A percentile compares a stretch with the other conserved stretches of the same genome.
Conservation (phyloP, 2,329 filamentous ascomycete species). For the Penicillium sclerotigenum region DNA sequence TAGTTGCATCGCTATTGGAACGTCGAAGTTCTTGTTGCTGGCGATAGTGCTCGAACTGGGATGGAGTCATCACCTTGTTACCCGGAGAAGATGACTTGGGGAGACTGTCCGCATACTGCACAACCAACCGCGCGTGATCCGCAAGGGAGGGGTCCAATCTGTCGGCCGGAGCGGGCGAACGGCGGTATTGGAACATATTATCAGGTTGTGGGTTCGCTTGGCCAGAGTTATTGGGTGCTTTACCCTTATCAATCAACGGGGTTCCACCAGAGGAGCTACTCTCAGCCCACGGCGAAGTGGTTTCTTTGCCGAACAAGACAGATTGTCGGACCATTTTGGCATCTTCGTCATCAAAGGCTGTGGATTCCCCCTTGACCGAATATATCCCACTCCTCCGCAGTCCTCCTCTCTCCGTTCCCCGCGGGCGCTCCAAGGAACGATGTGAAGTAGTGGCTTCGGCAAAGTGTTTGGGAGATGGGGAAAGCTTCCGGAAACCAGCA, state of each 20-base stretch:
- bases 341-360: constrained; percentile 39
- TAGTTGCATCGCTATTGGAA: constrained; percentile 49
- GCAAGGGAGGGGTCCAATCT: constrained; percentile 36
- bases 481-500: constrained; percentile 15
- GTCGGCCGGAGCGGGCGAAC: constrained; percentile 15
- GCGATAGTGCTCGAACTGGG: constrained; percentile 78
- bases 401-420: constrained; percentile 20
- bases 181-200: constrained; percentile 14
- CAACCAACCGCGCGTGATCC: constrained; percentile 46
- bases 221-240: constrained; percentile 9
- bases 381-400: constrained; percentile 35
- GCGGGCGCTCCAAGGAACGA: constrained; percentile 31
- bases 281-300: constrained; percentile 23
- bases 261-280: constrained; percentile 24
- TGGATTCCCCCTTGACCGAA: constrained; percentile 25
- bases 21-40: constrained; percentile 66
- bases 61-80: constrained; percentile 85
- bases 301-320: constrained; percentile 28
- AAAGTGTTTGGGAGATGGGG: constrained; percentile 24
- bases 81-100: constrained; percentile 39
- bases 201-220: constrained; percentile 12
- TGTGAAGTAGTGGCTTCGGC: constrained; percentile 31
- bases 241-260: constrained; percentile 27
- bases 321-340: constrained; percentile 39
- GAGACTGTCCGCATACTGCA: constrained; percentile 42